Evolutionary conservation across 345 rosid species (phyloP), one percentile per base, ranked within the genome.

Genomic region (Gossypium thurberi): DNA sequence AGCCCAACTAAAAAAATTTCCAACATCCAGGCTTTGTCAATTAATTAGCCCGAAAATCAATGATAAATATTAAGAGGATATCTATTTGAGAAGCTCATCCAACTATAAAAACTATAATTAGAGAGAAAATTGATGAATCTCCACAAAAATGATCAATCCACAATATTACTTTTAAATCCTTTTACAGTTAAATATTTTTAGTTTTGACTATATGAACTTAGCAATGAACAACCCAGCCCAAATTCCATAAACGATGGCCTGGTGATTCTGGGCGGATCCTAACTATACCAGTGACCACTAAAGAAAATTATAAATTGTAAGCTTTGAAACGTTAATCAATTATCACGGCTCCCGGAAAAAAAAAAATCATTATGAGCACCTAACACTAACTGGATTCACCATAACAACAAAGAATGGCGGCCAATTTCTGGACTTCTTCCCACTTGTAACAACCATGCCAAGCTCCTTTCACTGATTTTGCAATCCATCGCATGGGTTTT

Each of bases 341-440:
- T n/a, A 52, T 52, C 57, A 52, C 8, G 57, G 57, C 23, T 52
- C 21, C 57, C 2, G 10, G 8, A n/a, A 7, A 52, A 52, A 9
- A 26, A 4, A 6, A 52, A n/a, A 52, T 17, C 2, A n/a, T 52
- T 52, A 52, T 1, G 11, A 52, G 18, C 57, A 52, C 23, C 57
- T 17, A 51, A 17, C 57, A 52, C 11, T 17, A 52, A n/a, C 18
- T n/a, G 21, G 20, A n/a, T 52, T 20, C 18, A 52, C 21, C 6
- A 50, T 15, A 10, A 68, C 2, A 15, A 12, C 15, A 4, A 79
- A 59, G 14, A 10, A 91, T 94, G 97, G 94, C 97, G 21, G 89
- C 98, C 58, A 94, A 94, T 85, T 94, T 94, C 87, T 94, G 98
- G 98, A 86, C 93, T 58, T 91, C 98, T 59, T 79, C 97, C 59